Evolutionary conservation across 768 basidiomycete genomes (phyloP).

Genomic region (Lactifluus piperatus): DNA sequence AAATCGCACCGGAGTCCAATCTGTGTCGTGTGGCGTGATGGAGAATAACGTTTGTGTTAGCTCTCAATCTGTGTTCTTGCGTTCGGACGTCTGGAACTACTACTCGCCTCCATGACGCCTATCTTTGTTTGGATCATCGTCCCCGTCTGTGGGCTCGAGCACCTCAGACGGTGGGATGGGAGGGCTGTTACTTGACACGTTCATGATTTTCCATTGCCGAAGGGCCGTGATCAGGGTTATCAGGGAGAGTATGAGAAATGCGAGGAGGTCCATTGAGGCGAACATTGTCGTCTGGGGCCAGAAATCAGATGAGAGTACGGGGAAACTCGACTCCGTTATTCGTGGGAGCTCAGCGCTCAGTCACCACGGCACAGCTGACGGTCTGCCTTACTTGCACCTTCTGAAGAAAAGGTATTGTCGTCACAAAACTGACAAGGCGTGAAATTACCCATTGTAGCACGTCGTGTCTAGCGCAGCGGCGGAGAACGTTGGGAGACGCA

Average conservation of each 20-base stretch:
- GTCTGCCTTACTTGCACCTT: too few species aligned
- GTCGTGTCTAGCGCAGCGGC: too few species aligned
- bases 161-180: background rate
- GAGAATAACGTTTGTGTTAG: background rate
- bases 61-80: background rate
- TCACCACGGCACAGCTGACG: background rate
- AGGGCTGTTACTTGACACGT: background rate
- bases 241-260: background rate
- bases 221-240: background rate
- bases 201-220: background rate
- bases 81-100: background rate
- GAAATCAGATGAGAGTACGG: background rate
- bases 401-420: background rate
- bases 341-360: background rate
- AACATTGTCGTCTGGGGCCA: background rate
- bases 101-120: slow-evolving; percentile 23
- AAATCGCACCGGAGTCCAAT: slow-evolving; percentile 46
- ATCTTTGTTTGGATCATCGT: slow-evolving; percentile 19
- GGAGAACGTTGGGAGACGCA: background rate
- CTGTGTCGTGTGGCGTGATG: slow-evolving; percentile 27
- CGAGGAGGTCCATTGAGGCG: background rate
- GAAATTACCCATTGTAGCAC: too few species aligned
- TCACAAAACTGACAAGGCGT: background rate
- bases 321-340: background rate
- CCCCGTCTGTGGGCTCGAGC: background rate